Conservation (phyloP, 129 eudicot species). For the Escallonia herrerae region DNA sequence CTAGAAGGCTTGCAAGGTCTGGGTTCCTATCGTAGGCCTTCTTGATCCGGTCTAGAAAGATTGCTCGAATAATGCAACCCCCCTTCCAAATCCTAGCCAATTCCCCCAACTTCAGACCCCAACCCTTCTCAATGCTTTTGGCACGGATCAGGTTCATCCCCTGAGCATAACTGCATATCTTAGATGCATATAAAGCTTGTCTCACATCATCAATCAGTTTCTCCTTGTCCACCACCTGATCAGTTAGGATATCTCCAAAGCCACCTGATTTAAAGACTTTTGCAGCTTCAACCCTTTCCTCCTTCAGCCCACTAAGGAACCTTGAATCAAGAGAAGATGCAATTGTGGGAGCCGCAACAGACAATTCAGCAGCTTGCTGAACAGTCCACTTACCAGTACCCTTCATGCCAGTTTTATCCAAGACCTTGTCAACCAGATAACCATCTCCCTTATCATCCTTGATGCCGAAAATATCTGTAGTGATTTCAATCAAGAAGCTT, state of each 20-base stretch:
- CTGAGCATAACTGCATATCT: conserved; percentile 58
- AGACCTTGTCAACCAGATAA: conserved; percentile 49
- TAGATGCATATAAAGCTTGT: conserved; percentile 52
- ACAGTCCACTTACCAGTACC: conserved; percentile 68
- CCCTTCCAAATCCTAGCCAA: conserved; percentile 66
- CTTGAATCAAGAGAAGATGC: conserved; percentile 56
- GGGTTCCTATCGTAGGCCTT: conserved; percentile 54
- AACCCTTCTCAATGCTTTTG: conserved; percentile 48
- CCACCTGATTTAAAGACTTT: conserved; percentile 43
- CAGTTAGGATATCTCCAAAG: conserved; percentile 32
- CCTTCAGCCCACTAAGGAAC: conserved; percentile 53
- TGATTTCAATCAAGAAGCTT: conserved; percentile 53
- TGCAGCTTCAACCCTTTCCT: conserved; percentile 51
- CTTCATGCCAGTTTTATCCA: conserved; percentile 66
- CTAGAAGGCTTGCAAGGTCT: conserved; percentile 45
- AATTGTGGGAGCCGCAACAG: conserved; percentile 57
- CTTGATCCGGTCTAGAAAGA: conserved; percentile 55
- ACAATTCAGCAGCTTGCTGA: conserved; percentile 58
- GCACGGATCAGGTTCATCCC: conserved; percentile 65
- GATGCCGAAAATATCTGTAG: conserved; percentile 49
- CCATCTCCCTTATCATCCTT: conserved; percentile 65
- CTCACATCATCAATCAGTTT: conserved; percentile 40
- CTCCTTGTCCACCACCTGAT: conserved; percentile 42
- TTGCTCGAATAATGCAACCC: conserved; percentile 64
- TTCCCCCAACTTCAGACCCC: conserved; percentile 53